Evolutionary conservation across 1,284 basidiomycete genomes (phyloP).

Genomic region (Dichomitus squalens): DNA sequence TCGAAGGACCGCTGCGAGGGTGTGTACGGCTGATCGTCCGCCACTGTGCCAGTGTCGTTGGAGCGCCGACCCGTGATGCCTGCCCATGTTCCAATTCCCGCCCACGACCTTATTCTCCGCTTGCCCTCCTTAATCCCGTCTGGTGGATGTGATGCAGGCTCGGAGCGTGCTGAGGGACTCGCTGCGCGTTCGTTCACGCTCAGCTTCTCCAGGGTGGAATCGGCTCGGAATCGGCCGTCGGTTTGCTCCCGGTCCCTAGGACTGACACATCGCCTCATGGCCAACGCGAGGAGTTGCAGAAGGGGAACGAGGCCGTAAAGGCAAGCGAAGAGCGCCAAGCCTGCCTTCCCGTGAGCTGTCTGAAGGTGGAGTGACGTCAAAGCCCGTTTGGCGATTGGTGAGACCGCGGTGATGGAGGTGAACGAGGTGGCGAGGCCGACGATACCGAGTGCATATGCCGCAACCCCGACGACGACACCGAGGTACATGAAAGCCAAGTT

Average conservation of each 20-base stretch:
- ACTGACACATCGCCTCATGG: constrained; percentile 21
- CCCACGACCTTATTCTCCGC: constrained; percentile 29
- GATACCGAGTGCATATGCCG: constrained; percentile 62
- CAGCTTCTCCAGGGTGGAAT: constrained; percentile 52
- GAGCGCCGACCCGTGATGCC: constrained; percentile 29
- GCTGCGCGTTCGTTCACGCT: constrained; percentile 31
- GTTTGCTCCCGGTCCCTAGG: constrained; percentile 6
- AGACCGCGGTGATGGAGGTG: constrained; percentile 45
- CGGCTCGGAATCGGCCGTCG: constrained; percentile 30
- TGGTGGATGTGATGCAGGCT: constrained; percentile 10
- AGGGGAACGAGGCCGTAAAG: constrained; percentile 59
- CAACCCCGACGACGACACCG: constrained; percentile 43
- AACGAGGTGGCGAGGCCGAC: constrained; percentile 65
- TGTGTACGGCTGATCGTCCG: constrained; percentile 27
- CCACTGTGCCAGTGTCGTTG: constrained; percentile 25
- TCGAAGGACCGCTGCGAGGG: constrained; percentile 59
- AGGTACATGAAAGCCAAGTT: constrained; percentile 36
- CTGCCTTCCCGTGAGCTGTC: constrained; percentile 64
- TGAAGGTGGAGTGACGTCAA: constrained; percentile 42
- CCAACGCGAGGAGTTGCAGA: constrained; percentile 40
- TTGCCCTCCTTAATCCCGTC: constrained; percentile 10
- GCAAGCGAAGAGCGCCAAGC: constrained; percentile 60
- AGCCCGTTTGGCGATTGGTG: constrained; percentile 32
- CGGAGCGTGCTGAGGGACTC: constrained; percentile 26
- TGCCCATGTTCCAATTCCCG: constrained; percentile 27